Conservation (phyloP, 2,329 filamentous ascomycete genomes). For the Pseudopithomyces maydicus region DNA sequence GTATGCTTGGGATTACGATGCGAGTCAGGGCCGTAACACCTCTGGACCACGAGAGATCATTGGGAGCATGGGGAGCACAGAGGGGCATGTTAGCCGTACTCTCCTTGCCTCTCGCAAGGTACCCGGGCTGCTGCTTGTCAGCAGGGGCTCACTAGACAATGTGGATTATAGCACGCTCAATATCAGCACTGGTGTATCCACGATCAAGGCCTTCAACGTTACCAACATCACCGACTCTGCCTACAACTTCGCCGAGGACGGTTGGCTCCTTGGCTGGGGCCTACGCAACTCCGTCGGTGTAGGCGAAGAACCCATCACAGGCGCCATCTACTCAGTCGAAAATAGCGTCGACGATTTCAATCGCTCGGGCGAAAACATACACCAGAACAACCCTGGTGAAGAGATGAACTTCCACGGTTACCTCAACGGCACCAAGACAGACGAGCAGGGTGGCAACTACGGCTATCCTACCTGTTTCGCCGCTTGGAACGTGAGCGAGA, state of each 20-base stretch:
- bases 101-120: constrained; percentile 63
- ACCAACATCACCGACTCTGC: constrained; percentile 45
- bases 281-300: constrained; percentile 74
- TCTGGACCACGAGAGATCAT: constrained; percentile 61
- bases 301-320: constrained; percentile 62
- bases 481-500: constrained; percentile 62
- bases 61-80: constrained; percentile 61
- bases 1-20: constrained; percentile 69
- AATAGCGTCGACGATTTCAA: constrained; percentile 71
- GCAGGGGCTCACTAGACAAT: constrained; percentile 67
- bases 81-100: constrained; percentile 70
- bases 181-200: constrained; percentile 63
- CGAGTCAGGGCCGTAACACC: constrained; percentile 51
- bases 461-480: constrained; percentile 75
- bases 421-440: constrained; percentile 55
- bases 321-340: constrained; percentile 65
- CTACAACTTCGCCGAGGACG: constrained; percentile 58
- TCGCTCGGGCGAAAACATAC: constrained; percentile 64
- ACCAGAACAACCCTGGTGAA: constrained; percentile 72
- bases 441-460: constrained; percentile 61
- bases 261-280: constrained; percentile 66
- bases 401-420: constrained; percentile 75
- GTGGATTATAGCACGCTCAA: constrained; percentile 62
- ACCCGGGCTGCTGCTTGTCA: constrained; percentile 66
- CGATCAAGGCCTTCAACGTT: constrained; percentile 68